These are phyloP conservation scores for Chlorella sp. DNA, from an alignment of 139 green algal species.

Conservation along the genomic window DNA sequence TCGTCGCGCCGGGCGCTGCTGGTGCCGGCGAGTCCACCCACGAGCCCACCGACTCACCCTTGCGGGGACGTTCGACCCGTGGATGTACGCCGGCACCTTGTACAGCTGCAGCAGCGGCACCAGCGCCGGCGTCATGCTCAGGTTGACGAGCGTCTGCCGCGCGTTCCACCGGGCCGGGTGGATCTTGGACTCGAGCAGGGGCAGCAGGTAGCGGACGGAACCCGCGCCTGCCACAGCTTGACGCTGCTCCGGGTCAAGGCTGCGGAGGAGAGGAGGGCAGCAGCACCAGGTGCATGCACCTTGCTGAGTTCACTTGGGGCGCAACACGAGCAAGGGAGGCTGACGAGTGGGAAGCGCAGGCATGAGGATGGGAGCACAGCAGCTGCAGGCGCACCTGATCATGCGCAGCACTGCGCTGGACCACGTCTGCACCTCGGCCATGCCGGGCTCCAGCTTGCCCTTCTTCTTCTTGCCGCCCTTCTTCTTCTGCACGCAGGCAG, in stretches of 20 bases:
- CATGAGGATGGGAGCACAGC: too few species aligned
- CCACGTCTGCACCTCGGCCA: constrained; percentile 29
- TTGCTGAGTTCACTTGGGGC: too few species aligned
- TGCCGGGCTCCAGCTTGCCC: constrained; percentile 35
- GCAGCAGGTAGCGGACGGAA: constrained; percentile 33
- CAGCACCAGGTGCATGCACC: too few species aligned
- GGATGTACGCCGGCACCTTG: constrained; percentile 43
- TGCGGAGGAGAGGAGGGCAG: neutral
- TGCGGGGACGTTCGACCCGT: constrained; percentile 29
- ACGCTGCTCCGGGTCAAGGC: constrained; percentile 13
- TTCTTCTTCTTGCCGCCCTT: constrained; percentile 40
- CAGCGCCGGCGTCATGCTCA: constrained; percentile 27
- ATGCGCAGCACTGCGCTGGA: constrained; percentile 24
- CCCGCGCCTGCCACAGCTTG: constrained; percentile 12
- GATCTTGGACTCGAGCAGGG: constrained; percentile 29
- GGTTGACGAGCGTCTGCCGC: constrained; percentile 38
- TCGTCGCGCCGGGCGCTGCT: too few species aligned
- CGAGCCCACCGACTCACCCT: too few species aligned
- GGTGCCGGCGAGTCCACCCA: too few species aligned
- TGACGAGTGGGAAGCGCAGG: too few species aligned
- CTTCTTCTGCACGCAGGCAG: constrained; percentile 13
- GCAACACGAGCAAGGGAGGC: too few species aligned
- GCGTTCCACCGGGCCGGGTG: constrained; percentile 15
- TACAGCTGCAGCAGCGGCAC: constrained; percentile 37
- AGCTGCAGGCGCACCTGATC: constrained; percentile 9